phyloP scores from a whole-genome alignment of 2,329 filamentous ascomycete species.

The Aspergillus luchuensis region DNA sequence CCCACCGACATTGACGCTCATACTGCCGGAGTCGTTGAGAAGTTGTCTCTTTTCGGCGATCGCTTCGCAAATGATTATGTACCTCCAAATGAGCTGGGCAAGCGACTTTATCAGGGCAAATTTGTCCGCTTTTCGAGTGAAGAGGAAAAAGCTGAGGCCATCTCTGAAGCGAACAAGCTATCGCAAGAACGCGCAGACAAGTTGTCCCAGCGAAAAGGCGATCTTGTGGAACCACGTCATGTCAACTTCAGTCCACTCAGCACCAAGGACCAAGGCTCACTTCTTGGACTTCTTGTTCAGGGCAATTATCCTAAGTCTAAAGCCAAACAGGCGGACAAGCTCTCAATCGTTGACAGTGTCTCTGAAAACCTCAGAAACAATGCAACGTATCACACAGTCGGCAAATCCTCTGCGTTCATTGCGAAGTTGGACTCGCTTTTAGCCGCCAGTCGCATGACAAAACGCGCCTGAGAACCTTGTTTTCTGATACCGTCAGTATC shows the following conservation, averaged over 20 bases:
- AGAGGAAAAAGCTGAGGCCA: slow-evolving; percentile 39
- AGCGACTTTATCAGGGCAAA: slow-evolving; percentile 40
- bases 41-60: slow-evolving; percentile 38
- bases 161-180: slow-evolving; percentile 39
- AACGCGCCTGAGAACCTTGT: slow-evolving; percentile 24
- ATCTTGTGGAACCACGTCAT: slow-evolving; percentile 38
- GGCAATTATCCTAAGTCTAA: slow-evolving; percentile 37
- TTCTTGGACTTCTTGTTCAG: slow-evolving; percentile 36
- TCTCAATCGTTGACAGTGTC: slow-evolving; percentile 35
- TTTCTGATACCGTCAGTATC: slow-evolving; percentile 16
- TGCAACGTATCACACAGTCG: slow-evolving; percentile 41
- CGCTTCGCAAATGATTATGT: slow-evolving; percentile 40
- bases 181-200: slow-evolving; percentile 36
- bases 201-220: slow-evolving; percentile 40
- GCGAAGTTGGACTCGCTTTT: slow-evolving; percentile 42
- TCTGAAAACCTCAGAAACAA: slow-evolving; percentile 44
- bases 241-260: slow-evolving; percentile 31
- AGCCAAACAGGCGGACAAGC: slow-evolving; percentile 20
- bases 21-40: slow-evolving; percentile 36
- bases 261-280: slow-evolving; percentile 27
- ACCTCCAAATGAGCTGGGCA: slow-evolving; percentile 39
- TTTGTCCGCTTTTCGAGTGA: slow-evolving; percentile 42
- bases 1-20: slow-evolving; percentile 34
- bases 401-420: slow-evolving; percentile 41
- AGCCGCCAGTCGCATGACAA: slow-evolving; percentile 29